phyloP scores from a whole-genome alignment of 768 basidiomycete genomes.

The Mycena vulgaris region DNA sequence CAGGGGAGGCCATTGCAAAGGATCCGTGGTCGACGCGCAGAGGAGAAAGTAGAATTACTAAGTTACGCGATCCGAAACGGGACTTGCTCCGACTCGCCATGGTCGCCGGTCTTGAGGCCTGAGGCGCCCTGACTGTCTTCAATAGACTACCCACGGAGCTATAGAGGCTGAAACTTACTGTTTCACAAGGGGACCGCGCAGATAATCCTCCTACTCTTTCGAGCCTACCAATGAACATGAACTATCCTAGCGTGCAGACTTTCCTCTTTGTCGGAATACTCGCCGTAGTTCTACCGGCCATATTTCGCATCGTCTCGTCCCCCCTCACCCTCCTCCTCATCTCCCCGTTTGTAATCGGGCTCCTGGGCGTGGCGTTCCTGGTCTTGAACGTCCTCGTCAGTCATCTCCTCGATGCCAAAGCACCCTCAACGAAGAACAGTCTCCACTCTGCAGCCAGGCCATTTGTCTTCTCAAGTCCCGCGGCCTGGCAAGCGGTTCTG shows the following conservation, averaged over 20 bases:
- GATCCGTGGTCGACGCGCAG: constrained; percentile 20
- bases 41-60: constrained; percentile 17
- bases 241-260: constrained; percentile 59
- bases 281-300: constrained; percentile 69
- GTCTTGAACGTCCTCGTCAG: constrained; percentile 69
- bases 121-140: too few relatives aligned
- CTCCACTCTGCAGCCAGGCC: constrained; percentile 78
- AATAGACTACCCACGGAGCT: too few relatives aligned
- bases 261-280: constrained; percentile 71
- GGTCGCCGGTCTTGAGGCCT: too few relatives aligned
- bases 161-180: too few relatives aligned
- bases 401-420: constrained; percentile 69
- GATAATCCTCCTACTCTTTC: too few relatives aligned
- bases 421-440: constrained; percentile 48
- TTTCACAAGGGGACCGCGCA: too few relatives aligned
- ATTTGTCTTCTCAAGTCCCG: constrained; percentile 90
- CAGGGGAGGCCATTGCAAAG: constrained; percentile 28
- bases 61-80: too few relatives aligned
- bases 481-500: constrained; percentile 94
- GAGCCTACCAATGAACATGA: constrained; percentile 10
- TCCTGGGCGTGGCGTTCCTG: constrained; percentile 67
- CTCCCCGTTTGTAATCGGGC: constrained; percentile 69
- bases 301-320: constrained; percentile 73
- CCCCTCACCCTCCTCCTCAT: constrained; percentile 76
- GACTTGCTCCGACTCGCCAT: too few relatives aligned